Conservation (phyloP, 352 stramenopile genomes). For the Globisporangium apiculatum region DNA sequence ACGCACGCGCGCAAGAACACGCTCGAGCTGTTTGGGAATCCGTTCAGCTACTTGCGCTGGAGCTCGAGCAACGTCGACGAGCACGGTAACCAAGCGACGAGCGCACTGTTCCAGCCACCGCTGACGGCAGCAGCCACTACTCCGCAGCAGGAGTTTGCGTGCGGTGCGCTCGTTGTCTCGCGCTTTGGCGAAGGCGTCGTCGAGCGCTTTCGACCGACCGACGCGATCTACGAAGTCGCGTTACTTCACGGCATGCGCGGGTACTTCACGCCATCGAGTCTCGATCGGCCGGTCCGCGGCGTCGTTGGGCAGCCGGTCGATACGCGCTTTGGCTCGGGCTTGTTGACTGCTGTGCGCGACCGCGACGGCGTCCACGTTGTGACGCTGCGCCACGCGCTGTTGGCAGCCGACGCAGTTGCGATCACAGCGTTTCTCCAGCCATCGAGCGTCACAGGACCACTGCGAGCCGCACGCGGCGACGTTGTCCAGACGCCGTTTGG, state of each 20-base stretch:
- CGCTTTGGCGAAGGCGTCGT: conserved; percentile 65
- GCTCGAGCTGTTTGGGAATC: conserved; percentile 52
- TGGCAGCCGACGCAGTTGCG: conserved; percentile 22
- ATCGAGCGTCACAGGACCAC: conserved; percentile 31
- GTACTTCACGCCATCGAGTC: conserved; percentile 32
- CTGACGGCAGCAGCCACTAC: too few species aligned
- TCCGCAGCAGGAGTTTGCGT: background rate
- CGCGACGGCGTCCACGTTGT: conserved; percentile 69
- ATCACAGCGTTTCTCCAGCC: conserved; percentile 64
- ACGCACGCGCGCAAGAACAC: conserved; percentile 34
- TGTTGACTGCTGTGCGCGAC: conserved; percentile 50
- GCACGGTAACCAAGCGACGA: conserved; percentile 5
- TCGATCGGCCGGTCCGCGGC: conserved; percentile 37
- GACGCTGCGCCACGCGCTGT: conserved; percentile 42
- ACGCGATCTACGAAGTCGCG: conserved; percentile 56
- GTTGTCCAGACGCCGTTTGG: conserved; percentile 75
- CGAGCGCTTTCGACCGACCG: conserved; percentile 26
- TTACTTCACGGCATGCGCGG: conserved; percentile 31
- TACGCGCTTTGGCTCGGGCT: conserved; percentile 59
- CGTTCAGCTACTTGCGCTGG: conserved; percentile 61
- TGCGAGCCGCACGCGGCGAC: conserved; percentile 70
- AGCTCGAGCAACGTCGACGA: conserved; percentile 18
- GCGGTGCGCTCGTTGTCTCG: conserved; percentile 45
- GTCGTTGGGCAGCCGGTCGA: conserved; percentile 53
- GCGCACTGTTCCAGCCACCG: conserved; percentile 11